Percentiles rank a stretch among this genome's conserved stretches.
Conservation (phyloP, 179 eudicot species). For the Corrigiola litoralis region DNA sequence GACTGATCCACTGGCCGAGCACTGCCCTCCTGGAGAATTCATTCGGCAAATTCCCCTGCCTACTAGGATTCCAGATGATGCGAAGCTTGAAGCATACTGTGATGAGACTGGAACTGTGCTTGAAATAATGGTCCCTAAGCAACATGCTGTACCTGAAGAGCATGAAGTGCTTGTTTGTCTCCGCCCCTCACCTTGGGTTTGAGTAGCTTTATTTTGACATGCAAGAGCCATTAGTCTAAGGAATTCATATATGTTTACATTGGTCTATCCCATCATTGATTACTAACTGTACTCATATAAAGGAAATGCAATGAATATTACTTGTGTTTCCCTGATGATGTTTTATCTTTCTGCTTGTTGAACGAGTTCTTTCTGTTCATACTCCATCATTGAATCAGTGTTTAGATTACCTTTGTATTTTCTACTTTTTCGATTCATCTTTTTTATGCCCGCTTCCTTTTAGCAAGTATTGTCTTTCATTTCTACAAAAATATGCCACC, state of each 20-base stretch:
- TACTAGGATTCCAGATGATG: slow-evolving; percentile 71
- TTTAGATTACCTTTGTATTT: too few relatives aligned
- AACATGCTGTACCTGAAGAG: slow-evolving; percentile 62
- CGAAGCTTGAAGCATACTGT: slow-evolving; percentile 65
- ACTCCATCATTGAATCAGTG: too few relatives aligned
- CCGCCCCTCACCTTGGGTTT: slow-evolving; percentile 63
- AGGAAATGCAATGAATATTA: slow-evolving; percentile 3
- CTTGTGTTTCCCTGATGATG: background rate
- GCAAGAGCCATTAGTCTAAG: slow-evolving; percentile 30
- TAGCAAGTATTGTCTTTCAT: too few relatives aligned
- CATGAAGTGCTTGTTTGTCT: slow-evolving; percentile 78
- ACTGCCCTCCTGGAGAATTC: slow-evolving; percentile 77
- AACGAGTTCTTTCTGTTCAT: background rate
- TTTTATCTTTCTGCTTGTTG: background rate
- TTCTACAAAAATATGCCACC: too few relatives aligned
- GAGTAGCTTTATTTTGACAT: slow-evolving; percentile 29
- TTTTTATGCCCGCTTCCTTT: too few relatives aligned
- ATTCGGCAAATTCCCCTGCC: slow-evolving; percentile 60
- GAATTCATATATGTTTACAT: slow-evolving; percentile 10
- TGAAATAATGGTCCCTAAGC: slow-evolving; percentile 78
- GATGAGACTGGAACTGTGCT: slow-evolving; percentile 66
- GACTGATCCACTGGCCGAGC: slow-evolving; percentile 64
- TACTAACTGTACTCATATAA: slow-evolving; percentile 24
- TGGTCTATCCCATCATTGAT: slow-evolving; percentile 23
- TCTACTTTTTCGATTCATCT: too few relatives aligned